Conservation (phyloP, 257 asterid genomes). For the Solanum pinnatisectum region DNA sequence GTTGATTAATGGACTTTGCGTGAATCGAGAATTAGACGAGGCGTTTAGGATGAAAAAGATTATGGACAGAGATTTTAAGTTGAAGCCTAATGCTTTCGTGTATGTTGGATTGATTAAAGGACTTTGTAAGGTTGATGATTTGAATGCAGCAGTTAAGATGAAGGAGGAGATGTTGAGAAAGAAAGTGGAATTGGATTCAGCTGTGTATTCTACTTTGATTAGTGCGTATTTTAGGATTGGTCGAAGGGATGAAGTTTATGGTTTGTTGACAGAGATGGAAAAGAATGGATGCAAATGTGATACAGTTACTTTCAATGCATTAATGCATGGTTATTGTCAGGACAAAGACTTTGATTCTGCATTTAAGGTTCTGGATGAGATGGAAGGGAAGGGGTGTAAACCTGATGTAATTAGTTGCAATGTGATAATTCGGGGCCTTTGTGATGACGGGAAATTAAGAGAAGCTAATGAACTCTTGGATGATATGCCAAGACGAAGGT, state of each 20-base stretch:
- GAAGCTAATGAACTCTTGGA: conserved; percentile 64
- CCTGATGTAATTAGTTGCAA: conserved; percentile 64
- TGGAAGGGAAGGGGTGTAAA: conserved; percentile 54
- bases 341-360: conserved; percentile 58
- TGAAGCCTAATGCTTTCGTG: conserved; percentile 40
- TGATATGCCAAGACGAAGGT: conserved; percentile 61
- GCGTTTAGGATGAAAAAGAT: conserved; percentile 45
- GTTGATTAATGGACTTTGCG: conserved; percentile 49
- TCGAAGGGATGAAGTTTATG: conserved; percentile 30
- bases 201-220: conserved; percentile 62
- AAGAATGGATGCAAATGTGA: conserved; percentile 44
- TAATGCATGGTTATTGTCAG: conserved; percentile 53
- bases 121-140: conserved; percentile 28
- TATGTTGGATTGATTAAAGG: conserved; percentile 60
- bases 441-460: conserved; percentile 33
- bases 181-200: conserved; percentile 41
- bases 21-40: conserved; percentile 16
- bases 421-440: conserved; percentile 43
- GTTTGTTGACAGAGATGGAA: conserved; percentile 53
- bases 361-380: conserved; percentile 32
- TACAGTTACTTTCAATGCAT: conserved; percentile 51
- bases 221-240: conserved; percentile 49
- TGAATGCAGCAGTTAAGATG: conserved; percentile 34
- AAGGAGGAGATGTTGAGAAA: conserved; percentile 60
- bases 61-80: conserved; percentile 45